Evolutionary conservation across 2,329 filamentous ascomycete species (phyloP).

Genomic region (Ambrosiella cleistominuta): DNA sequence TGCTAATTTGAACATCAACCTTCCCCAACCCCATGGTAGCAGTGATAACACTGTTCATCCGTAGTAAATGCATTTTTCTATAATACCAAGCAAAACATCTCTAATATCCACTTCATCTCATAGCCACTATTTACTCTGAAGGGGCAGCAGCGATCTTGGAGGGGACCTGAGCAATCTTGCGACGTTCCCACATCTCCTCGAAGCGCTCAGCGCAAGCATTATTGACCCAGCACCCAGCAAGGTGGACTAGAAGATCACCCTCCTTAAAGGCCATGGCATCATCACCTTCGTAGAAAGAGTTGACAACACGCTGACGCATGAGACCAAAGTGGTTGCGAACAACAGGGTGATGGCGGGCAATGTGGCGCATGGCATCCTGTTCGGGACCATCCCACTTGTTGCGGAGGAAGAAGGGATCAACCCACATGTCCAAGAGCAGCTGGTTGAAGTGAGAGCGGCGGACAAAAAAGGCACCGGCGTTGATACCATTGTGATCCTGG

Average conservation of each 20-base stretch:
- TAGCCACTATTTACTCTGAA: neutral
- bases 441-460: slow-evolving; percentile 10
- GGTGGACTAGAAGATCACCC: slow-evolving; percentile 11
- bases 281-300: slow-evolving; percentile 11
- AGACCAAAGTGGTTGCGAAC: slow-evolving; percentile 12
- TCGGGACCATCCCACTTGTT: slow-evolving; percentile 11
- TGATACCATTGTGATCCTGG: slow-evolving; percentile 13
- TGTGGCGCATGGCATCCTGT: slow-evolving; percentile 12
- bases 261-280: slow-evolving; percentile 9
- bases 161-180: slow-evolving; percentile 5
- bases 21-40: too few relatives aligned
- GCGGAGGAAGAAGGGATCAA: slow-evolving; percentile 12
- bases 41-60: too few relatives aligned
- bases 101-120: neutral
- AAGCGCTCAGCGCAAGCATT: slow-evolving; percentile 9
- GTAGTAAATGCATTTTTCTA: neutral
- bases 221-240: slow-evolving; percentile 12
- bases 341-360: slow-evolving; percentile 11
- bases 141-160: slow-evolving; percentile 1
- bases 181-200: slow-evolving; percentile 12
- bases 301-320: slow-evolving; percentile 11
- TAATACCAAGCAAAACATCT: neutral
- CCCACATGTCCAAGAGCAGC: slow-evolving; percentile 13
- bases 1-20: too few relatives aligned
- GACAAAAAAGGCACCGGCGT: slow-evolving; percentile 12